A percentile compares a stretch with the other conserved stretches of the same genome.
Conservation (phyloP, 2,329 filamentous ascomycete genomes). For the Claviceps pusilla region DNA sequence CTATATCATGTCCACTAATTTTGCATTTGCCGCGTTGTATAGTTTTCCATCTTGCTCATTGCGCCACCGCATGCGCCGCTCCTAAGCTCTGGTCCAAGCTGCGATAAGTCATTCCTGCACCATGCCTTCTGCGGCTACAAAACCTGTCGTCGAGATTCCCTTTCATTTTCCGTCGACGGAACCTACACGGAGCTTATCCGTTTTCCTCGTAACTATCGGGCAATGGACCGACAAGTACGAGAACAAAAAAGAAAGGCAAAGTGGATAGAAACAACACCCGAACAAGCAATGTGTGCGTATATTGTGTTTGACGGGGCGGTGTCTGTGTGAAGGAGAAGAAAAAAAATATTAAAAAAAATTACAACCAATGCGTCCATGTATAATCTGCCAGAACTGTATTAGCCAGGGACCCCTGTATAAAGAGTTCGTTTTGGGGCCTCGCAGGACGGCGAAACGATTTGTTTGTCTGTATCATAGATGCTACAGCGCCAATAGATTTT, state of each 20-base stretch:
- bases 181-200: background rate
- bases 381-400: slow-evolving; percentile 7
- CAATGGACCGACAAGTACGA: background rate
- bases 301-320: background rate
- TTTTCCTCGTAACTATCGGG: background rate
- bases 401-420: background rate
- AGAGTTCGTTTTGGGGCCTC: background rate
- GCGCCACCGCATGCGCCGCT: slow-evolving; percentile 80
- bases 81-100: slow-evolving; percentile 89
- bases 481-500: slow-evolving; percentile 4
- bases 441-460: background rate
- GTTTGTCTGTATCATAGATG: slow-evolving; percentile 6
- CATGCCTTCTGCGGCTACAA: background rate
- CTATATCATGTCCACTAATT: background rate
- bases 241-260: slow-evolving; percentile 6
- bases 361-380: slow-evolving; percentile 2
- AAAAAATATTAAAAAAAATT: background rate
- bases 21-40: slow-evolving; percentile 37
- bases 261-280: background rate
- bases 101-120: slow-evolving; percentile 47
- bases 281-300: background rate
- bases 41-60: slow-evolving; percentile 87
- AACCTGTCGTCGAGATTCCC: background rate
- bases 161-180: background rate
- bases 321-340: background rate